Conservation (phyloP, 2,329 filamentous ascomycete genomes). For the Epichloe hybrida region DNA sequence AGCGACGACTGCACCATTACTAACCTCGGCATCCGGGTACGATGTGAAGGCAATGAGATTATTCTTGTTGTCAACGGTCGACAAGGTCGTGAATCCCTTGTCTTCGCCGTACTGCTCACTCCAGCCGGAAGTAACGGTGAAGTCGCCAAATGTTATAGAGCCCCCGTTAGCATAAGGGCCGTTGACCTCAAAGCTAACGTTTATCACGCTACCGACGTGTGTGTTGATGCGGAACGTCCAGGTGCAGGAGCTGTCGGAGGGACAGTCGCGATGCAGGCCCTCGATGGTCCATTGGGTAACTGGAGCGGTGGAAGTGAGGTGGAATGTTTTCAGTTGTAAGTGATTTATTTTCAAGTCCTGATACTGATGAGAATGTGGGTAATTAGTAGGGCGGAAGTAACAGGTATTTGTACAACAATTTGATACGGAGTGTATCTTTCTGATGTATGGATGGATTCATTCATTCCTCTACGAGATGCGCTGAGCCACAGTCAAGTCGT, state of each 20-base stretch:
- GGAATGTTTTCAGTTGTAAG: no score
- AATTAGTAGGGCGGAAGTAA: no score
- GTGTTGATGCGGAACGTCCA: conserved; percentile 32
- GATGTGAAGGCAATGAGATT: conserved; percentile 33
- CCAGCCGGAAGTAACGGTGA: conserved; percentile 21
- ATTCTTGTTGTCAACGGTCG: conserved; percentile 29
- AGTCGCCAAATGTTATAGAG: conserved; percentile 31
- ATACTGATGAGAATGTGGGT: no score
- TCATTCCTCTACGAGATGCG: no score
- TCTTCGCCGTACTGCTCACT: no score
- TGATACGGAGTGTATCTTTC: no score
- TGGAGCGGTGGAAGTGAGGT: no score
- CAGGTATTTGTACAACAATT: no score
- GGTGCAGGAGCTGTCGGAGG: conserved; percentile 25
- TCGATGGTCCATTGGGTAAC: conserved; percentile 28
- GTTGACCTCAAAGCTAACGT: conserved; percentile 27
- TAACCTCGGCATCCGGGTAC: conserved; percentile 38
- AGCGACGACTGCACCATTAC: conserved; percentile 26
- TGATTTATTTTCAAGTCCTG: no score
- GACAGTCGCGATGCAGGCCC: conserved; percentile 26
- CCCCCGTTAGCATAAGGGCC: conserved; percentile 23
- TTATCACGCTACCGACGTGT: conserved; percentile 16
- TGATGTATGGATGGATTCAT: no score
- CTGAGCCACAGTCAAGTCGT: no score
- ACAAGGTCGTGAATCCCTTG: conserved; percentile 24